Evolutionary conservation across 495 filamentous ascomycete genomes (phyloP), one percentile per base, ranked within the genome.

Genomic region (Tuber aestivum): DNA sequence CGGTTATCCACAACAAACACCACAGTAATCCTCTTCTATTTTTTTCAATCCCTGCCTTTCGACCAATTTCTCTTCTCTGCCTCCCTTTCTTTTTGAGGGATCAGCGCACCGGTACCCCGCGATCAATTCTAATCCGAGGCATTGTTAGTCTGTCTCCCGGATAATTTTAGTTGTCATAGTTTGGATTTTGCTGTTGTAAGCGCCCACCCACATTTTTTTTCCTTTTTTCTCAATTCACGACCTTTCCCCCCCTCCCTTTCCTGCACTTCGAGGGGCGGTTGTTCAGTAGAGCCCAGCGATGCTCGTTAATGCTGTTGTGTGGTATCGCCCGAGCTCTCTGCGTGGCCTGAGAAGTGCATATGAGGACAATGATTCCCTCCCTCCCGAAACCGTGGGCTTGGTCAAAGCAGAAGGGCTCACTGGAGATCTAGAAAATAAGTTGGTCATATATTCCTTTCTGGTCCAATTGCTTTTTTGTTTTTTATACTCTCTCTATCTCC

Each of bases 1-100:
- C 56, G 56, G 56, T 65, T 35, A 61, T 61, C 50, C 56, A 32
- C 56, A 65, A 65, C 56, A 65, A 65, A 61, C 50, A 61, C 14
- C 56, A 65, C 27, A 65, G 27, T 65, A 65, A 65, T 61, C 4
- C 56, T 32, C 10, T 35, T 35, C 27, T 65, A 65, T 65, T 65
- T 65, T 65, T 50, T 65, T 65, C 56, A 8, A 65, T 65, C 56
- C 56, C 27, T 65, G 56, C 14, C 27, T 65, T 32, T 27, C 56
- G 18, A 27, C 12, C 56, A 61, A 61, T n/a, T 14, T 32, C 50
- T 61, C 50, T 56, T 56, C 23, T 16, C 56, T 18, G 4, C 18
- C 27, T 35, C 56, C 56, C 50, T 4, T 16, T 61, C 50, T 32
- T 18, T 65, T 16, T 16, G 5, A 27, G 27, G 27, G 35, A 65